Evolutionary conservation across 495 filamentous ascomycete genomes (phyloP), one percentile per base, ranked within the genome.

Genomic region (Parachaetomium inaequale): DNA sequence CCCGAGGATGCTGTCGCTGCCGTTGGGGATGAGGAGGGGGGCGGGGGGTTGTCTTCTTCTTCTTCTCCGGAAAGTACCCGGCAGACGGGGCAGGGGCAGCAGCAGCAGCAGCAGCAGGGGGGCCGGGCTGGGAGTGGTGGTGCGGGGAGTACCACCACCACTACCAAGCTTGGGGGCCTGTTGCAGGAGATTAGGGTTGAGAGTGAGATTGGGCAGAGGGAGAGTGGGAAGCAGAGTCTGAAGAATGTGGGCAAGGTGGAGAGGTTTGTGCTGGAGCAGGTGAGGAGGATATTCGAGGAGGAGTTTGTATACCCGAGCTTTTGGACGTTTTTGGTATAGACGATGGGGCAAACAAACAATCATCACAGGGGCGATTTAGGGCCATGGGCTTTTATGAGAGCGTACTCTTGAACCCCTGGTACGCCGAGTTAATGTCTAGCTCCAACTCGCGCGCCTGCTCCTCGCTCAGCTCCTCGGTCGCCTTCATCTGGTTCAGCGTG

Each of bases 231-330:
- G 75, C 92, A 96, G 75, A 92, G 92, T 34, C 76, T 98, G 29
- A 98, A 96, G 79, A 98, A 98, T 75, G 92, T 98, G 40, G 93
- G 95, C 19, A 98, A 98, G 78, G 94, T 98, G 40, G 94, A 98
- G 78, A 87, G 91, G 63, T 98, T 98, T 71, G 91, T 98, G 50
- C 82, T 98, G 25, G 93, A 96, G 71, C 95, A 98, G 72, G 94
- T 98, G 36, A 86, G 93, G 61, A 84, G 92, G 59, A 96, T 98
- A 61, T 98, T 98, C 69, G 94, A 98, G 75, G 94, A 97, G 70
- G 94, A 98, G 74, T 90, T 98, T 72, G 93, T 98, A 25, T 98
- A 93, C 77, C 94, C 94, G 42, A 96, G 92, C 72, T 98, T 91
- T 75, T 97, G 93, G 92, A 98, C 93, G 2, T 96, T 98, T 72